Evolutionary conservation across 768 basidiomycete genomes (phyloP).

Genomic region (Pleurotus sapidus): DNA sequence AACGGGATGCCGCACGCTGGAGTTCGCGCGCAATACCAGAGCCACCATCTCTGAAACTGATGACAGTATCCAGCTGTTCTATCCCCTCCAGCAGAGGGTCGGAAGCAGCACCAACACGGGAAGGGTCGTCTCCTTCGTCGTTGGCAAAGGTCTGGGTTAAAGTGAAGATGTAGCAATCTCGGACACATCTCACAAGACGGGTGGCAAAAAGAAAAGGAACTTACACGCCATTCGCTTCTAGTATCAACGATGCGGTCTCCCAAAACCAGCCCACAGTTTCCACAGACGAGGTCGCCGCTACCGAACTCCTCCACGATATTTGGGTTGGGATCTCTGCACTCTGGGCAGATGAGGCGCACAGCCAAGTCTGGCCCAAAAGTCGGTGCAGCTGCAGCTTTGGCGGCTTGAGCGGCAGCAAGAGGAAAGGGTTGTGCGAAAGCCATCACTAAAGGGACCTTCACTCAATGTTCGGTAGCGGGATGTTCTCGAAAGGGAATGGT

Average conservation of each 20-base stretch:
- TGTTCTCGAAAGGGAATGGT: neutral
- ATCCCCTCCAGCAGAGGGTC: conserved; percentile 93
- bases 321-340: conserved; percentile 91
- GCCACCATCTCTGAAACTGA: conserved; percentile 94
- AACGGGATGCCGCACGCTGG: conserved; percentile 86
- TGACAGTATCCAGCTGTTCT: conserved; percentile 92
- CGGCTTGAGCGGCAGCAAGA: conserved; percentile 52
- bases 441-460: conserved; percentile 31
- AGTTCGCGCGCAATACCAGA: conserved; percentile 90
- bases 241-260: conserved; percentile 98
- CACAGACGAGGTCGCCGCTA: conserved; percentile 96
- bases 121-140: conserved; percentile 98
- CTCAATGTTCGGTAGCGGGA: neutral
- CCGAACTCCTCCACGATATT: conserved; percentile 98
- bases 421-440: conserved; percentile 81
- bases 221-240: conserved; percentile 94
- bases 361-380: conserved; percentile 81
- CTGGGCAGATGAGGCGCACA: conserved; percentile 90
- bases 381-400: conserved; percentile 50
- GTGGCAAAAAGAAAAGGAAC: conserved; percentile 28
- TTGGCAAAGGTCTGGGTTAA: conserved; percentile 89
- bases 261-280: conserved; percentile 88
- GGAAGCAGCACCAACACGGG: conserved; percentile 96
- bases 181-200: conserved; percentile 12
- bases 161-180: conserved; percentile 14